Percentiles rank a stretch among this genome's conserved stretches.
Evolutionary conservation across 805 yeast genomes (phyloP).

Genomic region (Candida tammaniensis): DNA sequence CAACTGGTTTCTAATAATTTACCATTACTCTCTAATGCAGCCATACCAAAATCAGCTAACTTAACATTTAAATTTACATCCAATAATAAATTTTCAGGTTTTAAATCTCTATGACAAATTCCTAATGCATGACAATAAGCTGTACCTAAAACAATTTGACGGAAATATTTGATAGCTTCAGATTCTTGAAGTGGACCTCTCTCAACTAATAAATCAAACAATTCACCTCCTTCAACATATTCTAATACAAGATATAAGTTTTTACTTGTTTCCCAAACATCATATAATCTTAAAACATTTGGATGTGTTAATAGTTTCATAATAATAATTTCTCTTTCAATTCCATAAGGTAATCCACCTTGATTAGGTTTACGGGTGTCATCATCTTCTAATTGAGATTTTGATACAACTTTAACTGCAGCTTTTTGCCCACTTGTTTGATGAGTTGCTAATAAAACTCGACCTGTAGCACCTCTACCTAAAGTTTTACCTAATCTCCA

Average conservation of each 20-base stretch:
- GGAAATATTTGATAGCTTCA: constrained; percentile 75
- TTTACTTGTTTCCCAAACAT: constrained; percentile 96
- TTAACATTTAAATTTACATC: constrained; percentile 68
- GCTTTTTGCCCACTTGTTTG: constrained; percentile 68
- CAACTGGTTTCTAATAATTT: constrained; percentile 75
- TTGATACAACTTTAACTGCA: constrained; percentile 80
- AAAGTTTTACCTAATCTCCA: constrained; percentile 78
- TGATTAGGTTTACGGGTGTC: constrained; percentile 20
- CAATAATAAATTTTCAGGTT: constrained; percentile 73
- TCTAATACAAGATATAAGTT: constrained; percentile 78
- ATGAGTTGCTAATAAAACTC: constrained; percentile 74
- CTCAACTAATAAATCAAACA: constrained; percentile 70
- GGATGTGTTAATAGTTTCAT: constrained; percentile 95
- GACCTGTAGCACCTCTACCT: constrained; percentile 81
- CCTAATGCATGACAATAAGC: constrained; percentile 80
- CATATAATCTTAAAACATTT: constrained; percentile 88
- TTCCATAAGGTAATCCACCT: constrained; percentile 81
- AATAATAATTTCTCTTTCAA: constrained; percentile 94
- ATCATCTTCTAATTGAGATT: constrained; percentile 48
- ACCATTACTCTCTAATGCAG: constrained; percentile 73
- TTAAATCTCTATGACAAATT: constrained; percentile 77
- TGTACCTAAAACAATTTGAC: constrained; percentile 75
- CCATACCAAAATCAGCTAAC: constrained; percentile 89
- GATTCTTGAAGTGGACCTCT: constrained; percentile 67
- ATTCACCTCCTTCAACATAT: constrained; percentile 86